A percentile compares a stretch with the other conserved stretches of the same genome.
Evolutionary conservation across 495 filamentous ascomycete species (phyloP).

Genomic region (Aspergillus saccharolyticus): DNA sequence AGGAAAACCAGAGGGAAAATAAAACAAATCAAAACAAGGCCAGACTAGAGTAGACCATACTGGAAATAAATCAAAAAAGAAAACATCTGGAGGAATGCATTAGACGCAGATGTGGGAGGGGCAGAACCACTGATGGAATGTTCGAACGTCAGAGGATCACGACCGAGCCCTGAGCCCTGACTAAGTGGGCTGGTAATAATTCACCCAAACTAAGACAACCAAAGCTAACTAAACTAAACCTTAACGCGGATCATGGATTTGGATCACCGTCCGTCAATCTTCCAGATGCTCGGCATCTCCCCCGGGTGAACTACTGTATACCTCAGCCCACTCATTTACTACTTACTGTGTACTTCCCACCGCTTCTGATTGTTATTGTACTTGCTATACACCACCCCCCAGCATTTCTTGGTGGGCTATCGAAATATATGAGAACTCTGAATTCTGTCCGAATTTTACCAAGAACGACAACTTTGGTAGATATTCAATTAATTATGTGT

Average conservation of each 20-base stretch:
- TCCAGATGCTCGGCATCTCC: constrained; percentile 18
- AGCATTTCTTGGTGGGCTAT: constrained; percentile 5
- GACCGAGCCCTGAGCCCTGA: background rate
- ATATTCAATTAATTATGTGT: background rate
- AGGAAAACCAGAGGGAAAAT: background rate
- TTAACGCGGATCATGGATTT: constrained; percentile 17
- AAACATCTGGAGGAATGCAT: constrained; percentile 3
- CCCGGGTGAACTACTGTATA: constrained; percentile 5
- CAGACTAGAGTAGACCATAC: background rate
- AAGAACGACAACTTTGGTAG: background rate
- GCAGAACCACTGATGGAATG: constrained; percentile 12
- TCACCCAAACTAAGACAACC: background rate
- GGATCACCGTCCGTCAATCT: constrained; percentile 9
- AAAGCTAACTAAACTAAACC: constrained; percentile 13
- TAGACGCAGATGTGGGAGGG: constrained; percentile 4
- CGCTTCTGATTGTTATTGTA: background rate
- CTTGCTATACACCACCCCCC: background rate
- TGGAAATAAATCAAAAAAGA: background rate
- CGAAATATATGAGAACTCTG: constrained; percentile 3
- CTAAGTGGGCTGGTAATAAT: background rate
- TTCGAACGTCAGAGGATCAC: constrained; percentile 15
- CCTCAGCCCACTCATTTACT: too few relatives aligned
- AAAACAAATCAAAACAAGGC: background rate
- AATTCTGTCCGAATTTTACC: background rate
- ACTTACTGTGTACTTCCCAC: background rate